Evolutionary conservation across 1,284 basidiomycete genomes (phyloP), one percentile per base, ranked within the genome.

Genomic region (Agaricales sp.): DNA sequence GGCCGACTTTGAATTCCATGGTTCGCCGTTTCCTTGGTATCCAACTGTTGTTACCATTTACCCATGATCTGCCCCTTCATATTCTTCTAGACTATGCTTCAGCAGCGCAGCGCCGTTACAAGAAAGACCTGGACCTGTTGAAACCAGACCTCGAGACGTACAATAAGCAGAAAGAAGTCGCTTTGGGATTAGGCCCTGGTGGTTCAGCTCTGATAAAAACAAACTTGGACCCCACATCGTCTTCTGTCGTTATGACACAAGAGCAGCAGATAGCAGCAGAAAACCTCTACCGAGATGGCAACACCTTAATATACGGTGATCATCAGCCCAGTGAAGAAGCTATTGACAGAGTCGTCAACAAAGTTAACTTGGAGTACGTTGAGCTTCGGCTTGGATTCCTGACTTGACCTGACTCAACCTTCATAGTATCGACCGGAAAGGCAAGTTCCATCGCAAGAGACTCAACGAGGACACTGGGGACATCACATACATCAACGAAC

Each of bases 401-500:
- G n/a, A n/a, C 22, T 47, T 47, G 24, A 47, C 12, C 25, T 22
- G 14, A 43, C 47, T 54, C 48, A 48, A 48, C 22, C 47, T 30
- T 46, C 47, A 11, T 55, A 93, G 90, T 57, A 78, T 92, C 55
- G 88, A 92, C 68, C 88, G 89, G 70, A 84, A 88, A 62, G 75
- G 80, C 61, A 94, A 90, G 61, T 86, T 91, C 67, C 90, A 87
- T 30, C 74, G 93, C 55, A 90, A 92, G 66, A 78, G 92, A 52
- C 72, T 74, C 62, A 93, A 95, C 67, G 92, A 97, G 59, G 85
- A 88, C 48, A 87, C 95, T 54, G 92, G 88, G 50, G 92, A 97
- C 57, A 90, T 99, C 65, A 98, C 92, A 12, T 99, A 99, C 63
- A 99, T 99, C 80, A 99, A 99, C 74, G 92, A 97, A 65, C 84